Percentiles rank a stretch among this genome's conserved stretches.
phyloP scores from a whole-genome alignment of 768 basidiomycete species.

The Kwoniella heveanensis region DNA sequence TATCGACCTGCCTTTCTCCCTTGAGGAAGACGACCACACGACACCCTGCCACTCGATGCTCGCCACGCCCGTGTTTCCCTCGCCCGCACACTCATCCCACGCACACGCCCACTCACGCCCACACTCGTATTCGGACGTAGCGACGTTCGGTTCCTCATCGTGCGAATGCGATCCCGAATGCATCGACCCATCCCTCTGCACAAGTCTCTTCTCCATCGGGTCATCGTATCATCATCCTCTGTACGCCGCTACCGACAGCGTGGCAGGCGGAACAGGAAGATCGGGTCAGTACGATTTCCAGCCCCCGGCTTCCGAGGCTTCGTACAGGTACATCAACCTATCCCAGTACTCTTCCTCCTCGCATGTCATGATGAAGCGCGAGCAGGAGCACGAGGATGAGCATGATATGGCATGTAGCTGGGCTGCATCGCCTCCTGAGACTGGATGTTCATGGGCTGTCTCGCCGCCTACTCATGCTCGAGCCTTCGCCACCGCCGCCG shows the following conservation, averaged over 20 bases:
- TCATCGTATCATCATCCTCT: constrained; percentile 7
- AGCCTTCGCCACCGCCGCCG: background rate
- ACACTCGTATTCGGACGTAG: background rate
- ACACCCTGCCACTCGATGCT: constrained; percentile 13
- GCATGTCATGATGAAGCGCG: background rate
- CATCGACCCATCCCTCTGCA: constrained; percentile 18
- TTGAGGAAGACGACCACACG: constrained; percentile 1
- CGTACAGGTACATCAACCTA: background rate
- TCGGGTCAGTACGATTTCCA: background rate
- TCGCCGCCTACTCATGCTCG: background rate
- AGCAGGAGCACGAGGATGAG: background rate
- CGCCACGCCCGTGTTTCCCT: constrained; percentile 9
- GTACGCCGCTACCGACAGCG: background rate
- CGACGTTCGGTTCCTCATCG: constrained; percentile 1
- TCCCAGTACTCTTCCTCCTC: background rate
- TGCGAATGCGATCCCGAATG: constrained; percentile 11
- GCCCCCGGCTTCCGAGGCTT: background rate
- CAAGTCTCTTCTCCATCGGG: constrained; percentile 7
- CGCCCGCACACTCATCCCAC: background rate
- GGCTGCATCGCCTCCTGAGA: constrained; percentile 6
- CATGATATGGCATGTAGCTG: constrained; percentile 7
- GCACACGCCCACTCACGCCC: background rate
- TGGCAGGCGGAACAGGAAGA: no score
- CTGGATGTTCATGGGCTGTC: background rate
- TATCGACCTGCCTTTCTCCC: constrained; percentile 7